These are phyloP conservation scores for Ophiorrhiza pumila DNA, from an alignment of 257 asterid genomes.

Conservation along the genomic window DNA sequence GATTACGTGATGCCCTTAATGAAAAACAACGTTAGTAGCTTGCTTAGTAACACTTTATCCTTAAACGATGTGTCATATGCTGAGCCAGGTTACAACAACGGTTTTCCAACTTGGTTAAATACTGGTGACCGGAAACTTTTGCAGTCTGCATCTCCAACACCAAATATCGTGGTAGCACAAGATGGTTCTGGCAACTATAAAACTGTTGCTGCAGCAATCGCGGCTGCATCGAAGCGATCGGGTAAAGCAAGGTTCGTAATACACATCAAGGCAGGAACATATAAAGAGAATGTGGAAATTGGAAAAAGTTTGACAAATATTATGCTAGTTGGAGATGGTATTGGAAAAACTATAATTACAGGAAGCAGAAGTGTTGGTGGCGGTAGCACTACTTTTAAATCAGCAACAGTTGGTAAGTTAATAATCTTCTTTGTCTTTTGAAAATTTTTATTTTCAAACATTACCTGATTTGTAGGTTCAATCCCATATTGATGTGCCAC, in stretches of 20 bases:
- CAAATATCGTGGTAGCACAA: constrained; percentile 52
- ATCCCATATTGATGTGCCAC: too few species aligned
- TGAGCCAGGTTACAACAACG: constrained; percentile 22
- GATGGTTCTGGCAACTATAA: constrained; percentile 49
- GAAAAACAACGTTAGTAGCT: constrained; percentile 51
- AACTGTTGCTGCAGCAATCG: constrained; percentile 52
- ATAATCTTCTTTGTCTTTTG: not conserved
- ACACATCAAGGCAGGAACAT: constrained; percentile 65
- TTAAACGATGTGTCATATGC: constrained; percentile 36
- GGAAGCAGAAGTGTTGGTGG: constrained; percentile 79
- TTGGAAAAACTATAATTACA: constrained; percentile 80
- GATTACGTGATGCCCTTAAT: constrained; percentile 37
- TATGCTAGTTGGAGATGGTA: constrained; percentile 83
- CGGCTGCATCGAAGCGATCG: constrained; percentile 42
- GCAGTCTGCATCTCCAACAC: constrained; percentile 37
- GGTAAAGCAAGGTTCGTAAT: constrained; percentile 63
- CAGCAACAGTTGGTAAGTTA: constrained; percentile 81
- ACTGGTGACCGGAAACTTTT: constrained; percentile 60
- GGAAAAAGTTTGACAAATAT: constrained; percentile 47
- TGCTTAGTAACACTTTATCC: constrained; percentile 61
- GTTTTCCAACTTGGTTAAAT: constrained; percentile 65
- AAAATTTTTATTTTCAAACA: too few species aligned
- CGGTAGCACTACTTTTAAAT: constrained; percentile 67
- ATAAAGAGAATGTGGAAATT: constrained; percentile 66
- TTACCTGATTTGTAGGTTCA: too few species aligned